Evolutionary conservation across 306 rosid species (phyloP).

Genomic region (Dalbergia cultrata): DNA sequence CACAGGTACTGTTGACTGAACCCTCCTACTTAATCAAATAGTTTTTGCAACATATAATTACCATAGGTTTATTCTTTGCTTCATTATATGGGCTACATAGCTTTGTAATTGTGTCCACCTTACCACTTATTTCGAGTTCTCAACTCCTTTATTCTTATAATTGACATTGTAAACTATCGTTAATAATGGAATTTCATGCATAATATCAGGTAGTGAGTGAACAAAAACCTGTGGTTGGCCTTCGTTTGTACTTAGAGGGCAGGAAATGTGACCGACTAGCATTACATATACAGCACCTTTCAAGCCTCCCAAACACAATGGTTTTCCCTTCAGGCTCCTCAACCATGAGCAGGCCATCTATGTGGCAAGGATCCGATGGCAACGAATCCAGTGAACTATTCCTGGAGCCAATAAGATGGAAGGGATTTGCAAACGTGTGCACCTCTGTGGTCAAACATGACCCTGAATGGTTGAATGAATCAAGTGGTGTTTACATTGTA

Average conservation of each 20-base stretch:
- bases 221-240: conserved; percentile 78
- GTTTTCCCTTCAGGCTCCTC: conserved; percentile 48
- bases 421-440: conserved; percentile 77
- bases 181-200: conserved; percentile 16
- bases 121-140: not conserved
- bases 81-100: not conserved
- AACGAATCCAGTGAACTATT: conserved; percentile 53
- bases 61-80: not conserved
- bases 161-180: conserved; percentile 15
- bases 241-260: conserved; percentile 81
- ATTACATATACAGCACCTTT: conserved; percentile 76
- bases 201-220: conserved; percentile 66
- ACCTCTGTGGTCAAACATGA: conserved; percentile 72
- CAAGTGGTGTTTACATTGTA: conserved; percentile 74
- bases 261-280: conserved; percentile 71
- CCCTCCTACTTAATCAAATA: conserved; percentile 11
- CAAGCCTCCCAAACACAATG: conserved; percentile 78
- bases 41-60: not conserved
- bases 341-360: conserved; percentile 44
- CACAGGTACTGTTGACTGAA: conserved; percentile 60
- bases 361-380: conserved; percentile 78
- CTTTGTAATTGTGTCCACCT: not conserved
- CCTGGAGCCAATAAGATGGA: conserved; percentile 82
- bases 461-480: conserved; percentile 71
- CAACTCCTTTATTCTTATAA: not conserved